Conservation (phyloP, 208 protist genomes). For the Leishmania arabica region DNA sequence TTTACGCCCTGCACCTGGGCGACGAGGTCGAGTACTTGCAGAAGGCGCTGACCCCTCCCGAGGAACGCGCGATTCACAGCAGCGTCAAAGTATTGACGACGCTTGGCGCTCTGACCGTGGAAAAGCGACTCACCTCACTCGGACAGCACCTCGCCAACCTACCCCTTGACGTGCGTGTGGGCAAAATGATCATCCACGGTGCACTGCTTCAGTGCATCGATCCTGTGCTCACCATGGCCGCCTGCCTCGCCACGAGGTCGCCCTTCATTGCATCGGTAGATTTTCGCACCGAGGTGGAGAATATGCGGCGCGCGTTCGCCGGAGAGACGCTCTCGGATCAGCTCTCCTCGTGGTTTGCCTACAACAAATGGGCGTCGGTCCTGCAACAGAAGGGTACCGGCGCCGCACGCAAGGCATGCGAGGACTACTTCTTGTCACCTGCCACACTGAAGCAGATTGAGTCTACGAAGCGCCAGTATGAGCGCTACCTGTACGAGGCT, state of each 20-base stretch:
- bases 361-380: constrained; percentile 70
- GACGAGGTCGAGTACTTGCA: constrained; percentile 90
- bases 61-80: constrained; percentile 81
- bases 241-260: constrained; percentile 80
- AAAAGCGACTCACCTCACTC: constrained; percentile 91
- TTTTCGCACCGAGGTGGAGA: constrained; percentile 85
- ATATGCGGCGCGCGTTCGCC: constrained; percentile 70
- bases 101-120: constrained; percentile 81
- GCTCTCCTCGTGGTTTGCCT: constrained; percentile 88
- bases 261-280: constrained; percentile 94
- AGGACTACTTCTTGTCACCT: constrained; percentile 80
- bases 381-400: constrained; percentile 46
- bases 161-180: constrained; percentile 89
- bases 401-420: constrained; percentile 72
- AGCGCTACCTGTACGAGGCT: constrained; percentile 89
- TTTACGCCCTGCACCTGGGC: constrained; percentile 89
- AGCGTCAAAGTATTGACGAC: constrained; percentile 85
- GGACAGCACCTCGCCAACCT: constrained; percentile 92
- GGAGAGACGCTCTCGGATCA: constrained; percentile 87
- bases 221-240: constrained; percentile 96
- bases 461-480: constrained; percentile 92
- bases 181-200: constrained; percentile 96
- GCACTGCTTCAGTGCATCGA: constrained; percentile 95
- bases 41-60: constrained; percentile 84
- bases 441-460: constrained; percentile 87